A percentile compares a stretch with the other conserved stretches of the same genome.
These are phyloP conservation scores for Elaeagnus macrophylla DNA, from an alignment of 306 rosid species.

Conservation along the genomic window DNA sequence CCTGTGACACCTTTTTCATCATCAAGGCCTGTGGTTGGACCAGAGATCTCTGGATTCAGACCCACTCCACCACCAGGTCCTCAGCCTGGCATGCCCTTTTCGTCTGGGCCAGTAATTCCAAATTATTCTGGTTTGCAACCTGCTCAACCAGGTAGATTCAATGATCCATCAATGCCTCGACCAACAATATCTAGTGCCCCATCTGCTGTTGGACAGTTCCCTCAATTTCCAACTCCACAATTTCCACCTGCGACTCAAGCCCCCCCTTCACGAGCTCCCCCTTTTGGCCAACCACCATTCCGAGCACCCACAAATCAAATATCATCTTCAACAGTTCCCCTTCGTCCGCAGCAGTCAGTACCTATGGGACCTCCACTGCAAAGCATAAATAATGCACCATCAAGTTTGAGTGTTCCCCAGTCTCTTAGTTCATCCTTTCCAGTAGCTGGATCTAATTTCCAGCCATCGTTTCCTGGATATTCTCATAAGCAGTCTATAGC, in stretches of 20 bases:
- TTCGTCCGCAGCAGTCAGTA: constrained; percentile 45
- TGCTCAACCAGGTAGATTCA: constrained; percentile 48
- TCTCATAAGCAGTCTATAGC: constrained; percentile 39
- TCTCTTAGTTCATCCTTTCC: constrained; percentile 36
- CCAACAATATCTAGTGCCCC: constrained; percentile 44
- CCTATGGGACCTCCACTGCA: constrained; percentile 68
- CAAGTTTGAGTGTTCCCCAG: constrained; percentile 37
- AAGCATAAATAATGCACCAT: constrained; percentile 27
- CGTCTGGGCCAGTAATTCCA: constrained; percentile 40
- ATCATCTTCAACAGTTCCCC: constrained; percentile 33
- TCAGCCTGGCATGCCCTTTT: constrained; percentile 33
- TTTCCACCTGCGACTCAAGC: constrained; percentile 37
- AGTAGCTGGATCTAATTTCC: constrained; percentile 38
- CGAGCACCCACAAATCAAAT: constrained; percentile 41
- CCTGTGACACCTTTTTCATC: constrained; percentile 37
- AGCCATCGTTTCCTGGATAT: constrained; percentile 66
- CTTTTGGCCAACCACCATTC: constrained; percentile 41
- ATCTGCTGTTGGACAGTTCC: constrained; percentile 38
- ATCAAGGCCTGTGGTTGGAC: constrained; percentile 35
- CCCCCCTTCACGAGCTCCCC: constrained; percentile 33
- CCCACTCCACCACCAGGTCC: constrained; percentile 46
- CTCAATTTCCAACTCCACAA: constrained; percentile 51
- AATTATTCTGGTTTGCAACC: constrained; percentile 54
- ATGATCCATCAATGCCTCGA: constrained; percentile 70
- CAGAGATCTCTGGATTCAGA: constrained; percentile 50